These are phyloP conservation scores for Microcera coccophila DNA, from an alignment of 2,329 filamentous ascomycete species.

Conservation along the genomic window DNA sequence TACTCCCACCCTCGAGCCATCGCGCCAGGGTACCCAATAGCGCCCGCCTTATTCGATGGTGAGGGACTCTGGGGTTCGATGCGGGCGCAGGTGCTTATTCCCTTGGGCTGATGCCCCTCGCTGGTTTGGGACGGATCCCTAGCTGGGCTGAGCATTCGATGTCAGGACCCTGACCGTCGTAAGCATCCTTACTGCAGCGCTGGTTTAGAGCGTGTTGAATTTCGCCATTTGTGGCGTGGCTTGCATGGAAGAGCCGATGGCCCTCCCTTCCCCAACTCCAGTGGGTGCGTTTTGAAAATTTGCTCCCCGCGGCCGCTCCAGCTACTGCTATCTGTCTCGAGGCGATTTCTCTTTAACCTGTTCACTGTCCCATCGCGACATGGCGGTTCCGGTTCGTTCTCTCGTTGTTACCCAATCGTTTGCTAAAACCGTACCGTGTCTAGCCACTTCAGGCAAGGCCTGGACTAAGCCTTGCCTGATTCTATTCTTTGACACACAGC, in stretches of 20 bases:
- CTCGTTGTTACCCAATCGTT: conserved; percentile 28
- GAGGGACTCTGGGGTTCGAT: conserved; percentile 20
- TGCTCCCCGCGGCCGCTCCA: conserved; percentile 2
- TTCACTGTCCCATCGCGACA: conserved; percentile 4
- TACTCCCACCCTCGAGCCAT: conserved; percentile 19
- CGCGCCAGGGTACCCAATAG: conserved; percentile 17
- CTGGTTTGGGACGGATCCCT: neutral
- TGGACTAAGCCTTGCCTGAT: neutral
- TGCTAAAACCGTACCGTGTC: conserved; percentile 15
- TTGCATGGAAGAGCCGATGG: neutral
- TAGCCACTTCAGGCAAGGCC: conserved; percentile 17
- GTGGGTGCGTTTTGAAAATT: conserved; percentile 11
- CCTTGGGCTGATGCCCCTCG: neutral
- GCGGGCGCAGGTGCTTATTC: conserved; percentile 11
- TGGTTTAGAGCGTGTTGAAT: no score
- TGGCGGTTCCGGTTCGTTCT: conserved; percentile 25
- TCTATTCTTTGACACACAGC: conserved; percentile 1
- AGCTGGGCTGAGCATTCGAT: neutral
- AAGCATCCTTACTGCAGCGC: neutral
- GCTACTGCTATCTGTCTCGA: conserved; percentile 16
- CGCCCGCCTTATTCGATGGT: conserved; percentile 16
- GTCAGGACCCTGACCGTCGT: neutral
- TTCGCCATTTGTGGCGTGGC: neutral
- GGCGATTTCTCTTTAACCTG: conserved; percentile 8
- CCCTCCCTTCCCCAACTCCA: conserved; percentile 13